A percentile compares a stretch with the other conserved stretches of the same genome.
Evolutionary conservation across 2,329 filamentous ascomycete species (phyloP).

Genomic region (Penicillium sp.): DNA sequence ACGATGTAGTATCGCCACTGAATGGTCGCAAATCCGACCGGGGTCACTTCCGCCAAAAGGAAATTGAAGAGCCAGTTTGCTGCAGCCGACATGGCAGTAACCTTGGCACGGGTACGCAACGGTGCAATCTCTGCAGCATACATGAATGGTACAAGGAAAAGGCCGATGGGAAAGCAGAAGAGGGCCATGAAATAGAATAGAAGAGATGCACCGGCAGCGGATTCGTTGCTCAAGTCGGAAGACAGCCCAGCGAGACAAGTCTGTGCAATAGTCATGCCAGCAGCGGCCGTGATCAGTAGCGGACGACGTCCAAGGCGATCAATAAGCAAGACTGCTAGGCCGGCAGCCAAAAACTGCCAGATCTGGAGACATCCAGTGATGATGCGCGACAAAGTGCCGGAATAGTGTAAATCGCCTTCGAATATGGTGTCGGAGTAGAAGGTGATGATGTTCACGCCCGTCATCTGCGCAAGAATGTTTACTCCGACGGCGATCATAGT

Average conservation of each 20-base stretch:
- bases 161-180: conserved; percentile 60
- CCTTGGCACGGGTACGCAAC: conserved; percentile 41
- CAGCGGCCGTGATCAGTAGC: conserved; percentile 29
- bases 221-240: conserved; percentile 36
- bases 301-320: conserved; percentile 41
- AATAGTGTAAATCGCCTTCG: too few relatives aligned
- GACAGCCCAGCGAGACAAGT: conserved; percentile 14
- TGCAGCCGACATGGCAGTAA: conserved; percentile 56
- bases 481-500: too few relatives aligned
- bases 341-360: conserved; percentile 23
- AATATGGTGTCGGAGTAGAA: too few relatives aligned
- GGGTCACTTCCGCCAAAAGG: conserved; percentile 36
- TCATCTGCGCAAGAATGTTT: too few relatives aligned
- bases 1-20: conserved; percentile 44
- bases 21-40: conserved; percentile 43
- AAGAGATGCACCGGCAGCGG: conserved; percentile 52
- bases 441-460: too few relatives aligned
- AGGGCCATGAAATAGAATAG: conserved; percentile 61
- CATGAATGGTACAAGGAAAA: conserved; percentile 56
- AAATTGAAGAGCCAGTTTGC: conserved; percentile 42
- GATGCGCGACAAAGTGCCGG: conserved; percentile 19
- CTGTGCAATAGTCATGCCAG: conserved; percentile 18
- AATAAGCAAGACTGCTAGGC: conserved; percentile 22
- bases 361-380: conserved; percentile 28
- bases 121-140: conserved; percentile 58